A percentile compares a stretch with the other conserved stretches of the same genome.
Conservation (phyloP, 2,329 filamentous ascomycete species). For the Colletotrichum costaricense region DNA sequence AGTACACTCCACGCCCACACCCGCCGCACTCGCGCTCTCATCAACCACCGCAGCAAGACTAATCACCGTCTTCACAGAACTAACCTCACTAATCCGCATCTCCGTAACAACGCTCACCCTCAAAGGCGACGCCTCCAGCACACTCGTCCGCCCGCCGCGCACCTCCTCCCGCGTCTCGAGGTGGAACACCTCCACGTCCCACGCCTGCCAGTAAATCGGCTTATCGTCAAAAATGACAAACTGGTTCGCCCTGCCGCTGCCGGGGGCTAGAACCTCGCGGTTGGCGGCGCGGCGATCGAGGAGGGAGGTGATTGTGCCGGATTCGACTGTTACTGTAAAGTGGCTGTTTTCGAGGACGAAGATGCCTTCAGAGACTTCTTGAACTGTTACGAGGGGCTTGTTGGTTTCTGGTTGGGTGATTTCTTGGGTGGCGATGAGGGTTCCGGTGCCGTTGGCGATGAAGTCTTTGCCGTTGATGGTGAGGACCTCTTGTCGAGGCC, state of each 20-base stretch:
- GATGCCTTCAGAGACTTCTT: constrained; percentile 59
- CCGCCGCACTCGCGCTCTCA: constrained; percentile 24
- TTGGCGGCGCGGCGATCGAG: constrained; percentile 66
- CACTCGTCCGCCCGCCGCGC: constrained; percentile 58
- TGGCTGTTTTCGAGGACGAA: constrained; percentile 69
- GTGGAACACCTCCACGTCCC: constrained; percentile 78
- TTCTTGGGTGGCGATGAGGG: constrained; percentile 41
- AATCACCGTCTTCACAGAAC: constrained; percentile 74
- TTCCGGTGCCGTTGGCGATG: constrained; percentile 41
- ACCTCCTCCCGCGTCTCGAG: constrained; percentile 72
- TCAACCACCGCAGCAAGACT: constrained; percentile 62
- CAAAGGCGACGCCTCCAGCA: constrained; percentile 63
- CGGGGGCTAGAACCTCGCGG: constrained; percentile 64
- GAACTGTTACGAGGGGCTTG: constrained; percentile 44
- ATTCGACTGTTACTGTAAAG: constrained; percentile 63
- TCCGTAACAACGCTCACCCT: constrained; percentile 68
- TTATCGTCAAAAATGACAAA: constrained; percentile 77
- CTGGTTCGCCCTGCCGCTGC: constrained; percentile 67
- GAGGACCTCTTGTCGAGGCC: constrained; percentile 66
- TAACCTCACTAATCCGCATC: constrained; percentile 72
- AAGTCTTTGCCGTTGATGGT: constrained; percentile 39
- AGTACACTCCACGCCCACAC: constrained; percentile 65
- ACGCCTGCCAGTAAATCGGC: constrained; percentile 78
- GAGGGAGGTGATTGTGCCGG: constrained; percentile 71
- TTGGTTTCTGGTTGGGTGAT: background rate